Conservation (phyloP, 2,329 filamentous ascomycete genomes). For the Paecilomyces variotii region DNA sequence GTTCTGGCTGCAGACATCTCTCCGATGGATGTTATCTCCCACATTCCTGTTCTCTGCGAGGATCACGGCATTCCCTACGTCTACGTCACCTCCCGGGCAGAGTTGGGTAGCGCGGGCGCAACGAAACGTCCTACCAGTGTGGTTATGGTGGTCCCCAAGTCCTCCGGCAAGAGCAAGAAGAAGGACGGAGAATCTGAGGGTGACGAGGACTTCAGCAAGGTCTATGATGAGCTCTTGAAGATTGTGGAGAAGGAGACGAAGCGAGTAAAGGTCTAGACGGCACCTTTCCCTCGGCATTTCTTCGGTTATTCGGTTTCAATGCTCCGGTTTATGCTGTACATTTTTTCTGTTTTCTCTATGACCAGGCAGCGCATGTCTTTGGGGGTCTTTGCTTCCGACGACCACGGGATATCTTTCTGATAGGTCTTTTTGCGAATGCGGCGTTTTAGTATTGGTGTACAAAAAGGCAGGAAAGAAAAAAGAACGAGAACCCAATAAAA, state of each 20-base stretch:
- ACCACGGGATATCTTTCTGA: background rate
- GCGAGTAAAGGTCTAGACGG: conserved; percentile 44
- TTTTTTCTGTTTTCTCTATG: conserved; percentile 19
- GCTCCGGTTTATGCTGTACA: background rate
- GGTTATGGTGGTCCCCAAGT: conserved; percentile 64
- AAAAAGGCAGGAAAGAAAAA: conserved; percentile 1
- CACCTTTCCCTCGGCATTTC: background rate
- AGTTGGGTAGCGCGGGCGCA: conserved; percentile 84
- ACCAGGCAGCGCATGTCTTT: conserved; percentile 31
- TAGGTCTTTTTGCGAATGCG: background rate
- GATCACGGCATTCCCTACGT: conserved; percentile 97
- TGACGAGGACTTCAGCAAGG: conserved; percentile 43
- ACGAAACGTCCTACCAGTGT: conserved; percentile 97
- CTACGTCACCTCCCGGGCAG: conserved; percentile 84
- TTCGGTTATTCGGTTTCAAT: background rate
- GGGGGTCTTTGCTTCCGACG: conserved; percentile 21
- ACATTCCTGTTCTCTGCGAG: conserved; percentile 95
- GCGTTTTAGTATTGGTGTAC: background rate
- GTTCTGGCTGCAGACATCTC: conserved; percentile 96
- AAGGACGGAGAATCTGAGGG: conserved; percentile 35
- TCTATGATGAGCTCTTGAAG: conserved; percentile 51
- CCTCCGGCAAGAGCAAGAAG: conserved; percentile 44
- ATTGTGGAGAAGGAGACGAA: conserved; percentile 51
- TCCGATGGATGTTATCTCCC: conserved; percentile 96
- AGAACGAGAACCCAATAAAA: background rate